Conservation (phyloP, 1,284 basidiomycete species). For the Ustilago loliicola region DNA sequence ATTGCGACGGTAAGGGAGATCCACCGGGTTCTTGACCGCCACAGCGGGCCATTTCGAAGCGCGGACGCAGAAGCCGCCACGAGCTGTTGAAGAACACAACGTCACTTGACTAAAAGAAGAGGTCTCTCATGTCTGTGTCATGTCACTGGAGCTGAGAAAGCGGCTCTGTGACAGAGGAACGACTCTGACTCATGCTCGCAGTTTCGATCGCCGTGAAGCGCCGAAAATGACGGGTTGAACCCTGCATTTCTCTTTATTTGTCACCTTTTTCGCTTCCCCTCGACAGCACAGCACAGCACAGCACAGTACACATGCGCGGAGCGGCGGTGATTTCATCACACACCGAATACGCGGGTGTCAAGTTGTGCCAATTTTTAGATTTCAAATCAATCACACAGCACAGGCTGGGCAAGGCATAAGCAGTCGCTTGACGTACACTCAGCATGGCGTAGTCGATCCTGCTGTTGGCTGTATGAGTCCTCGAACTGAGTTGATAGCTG, state of each 20-base stretch:
- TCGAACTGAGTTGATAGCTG: no score
- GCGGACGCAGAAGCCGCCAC: no score
- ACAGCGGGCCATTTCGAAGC: no score
- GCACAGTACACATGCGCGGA: neutral
- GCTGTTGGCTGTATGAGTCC: neutral
- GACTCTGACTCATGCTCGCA: conserved; percentile 32
- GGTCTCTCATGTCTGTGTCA: no score
- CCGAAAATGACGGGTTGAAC: neutral
- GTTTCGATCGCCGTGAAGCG: conserved; percentile 9
- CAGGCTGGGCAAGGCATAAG: neutral
- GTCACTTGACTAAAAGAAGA: no score
- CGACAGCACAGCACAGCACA: neutral
- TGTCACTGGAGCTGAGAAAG: no score
- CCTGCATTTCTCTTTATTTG: conserved; percentile 13
- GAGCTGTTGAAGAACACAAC: neutral
- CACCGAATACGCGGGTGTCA: neutral
- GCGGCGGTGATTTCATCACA: no score
- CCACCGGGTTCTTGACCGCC: no score
- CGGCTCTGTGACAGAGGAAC: neutral
- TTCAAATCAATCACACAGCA: neutral
- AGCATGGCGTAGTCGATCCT: neutral
- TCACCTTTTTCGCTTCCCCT: conserved; percentile 7
- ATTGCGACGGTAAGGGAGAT: no score
- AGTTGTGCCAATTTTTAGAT: conserved; percentile 1
- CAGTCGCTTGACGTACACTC: conserved; percentile 3